Conservation (phyloP, 2,329 filamentous ascomycete genomes). For the Colletotrichum camelliae region DNA sequence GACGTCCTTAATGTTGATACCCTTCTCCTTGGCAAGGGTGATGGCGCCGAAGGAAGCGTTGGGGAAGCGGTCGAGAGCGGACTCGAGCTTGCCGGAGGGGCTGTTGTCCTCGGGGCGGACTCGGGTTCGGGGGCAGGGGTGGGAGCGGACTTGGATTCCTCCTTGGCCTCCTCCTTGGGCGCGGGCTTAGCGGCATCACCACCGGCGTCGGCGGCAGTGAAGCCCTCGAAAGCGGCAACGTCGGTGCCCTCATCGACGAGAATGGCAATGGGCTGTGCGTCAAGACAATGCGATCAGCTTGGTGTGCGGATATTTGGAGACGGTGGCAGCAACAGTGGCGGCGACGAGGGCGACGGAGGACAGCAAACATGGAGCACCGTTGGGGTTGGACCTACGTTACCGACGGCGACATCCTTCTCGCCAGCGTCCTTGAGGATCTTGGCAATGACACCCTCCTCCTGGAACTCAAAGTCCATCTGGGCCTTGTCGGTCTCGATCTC, state of each 20-base stretch:
- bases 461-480: constrained; percentile 99
- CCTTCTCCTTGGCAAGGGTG: constrained; percentile 84
- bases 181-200: constrained; percentile 72
- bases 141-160: constrained; percentile 67
- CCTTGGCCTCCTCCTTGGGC: constrained; percentile 70
- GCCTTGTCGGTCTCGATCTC: constrained; percentile 99
- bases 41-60: constrained; percentile 76
- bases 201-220: constrained; percentile 88
- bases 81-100: constrained; percentile 82
- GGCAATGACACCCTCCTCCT: constrained; percentile 95
- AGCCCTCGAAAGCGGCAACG: constrained; percentile 85
- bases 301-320: background rate
- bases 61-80: constrained; percentile 82
- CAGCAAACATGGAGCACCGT: background rate
- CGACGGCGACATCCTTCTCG: constrained; percentile 91
- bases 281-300: constrained; percentile 9
- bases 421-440: constrained; percentile 93
- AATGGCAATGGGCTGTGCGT: constrained; percentile 85
- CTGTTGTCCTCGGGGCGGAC: constrained; percentile 44
- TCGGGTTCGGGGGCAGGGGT: constrained; percentile 59
- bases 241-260: constrained; percentile 92
- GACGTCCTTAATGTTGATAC: constrained; percentile 75
- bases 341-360: background rate
- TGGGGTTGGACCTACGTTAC: constrained; percentile 73
- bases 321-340: constrained; percentile 16